Conservation (phyloP, 768 basidiomycete species). For the Rubroboletus pulcherrimus region DNA sequence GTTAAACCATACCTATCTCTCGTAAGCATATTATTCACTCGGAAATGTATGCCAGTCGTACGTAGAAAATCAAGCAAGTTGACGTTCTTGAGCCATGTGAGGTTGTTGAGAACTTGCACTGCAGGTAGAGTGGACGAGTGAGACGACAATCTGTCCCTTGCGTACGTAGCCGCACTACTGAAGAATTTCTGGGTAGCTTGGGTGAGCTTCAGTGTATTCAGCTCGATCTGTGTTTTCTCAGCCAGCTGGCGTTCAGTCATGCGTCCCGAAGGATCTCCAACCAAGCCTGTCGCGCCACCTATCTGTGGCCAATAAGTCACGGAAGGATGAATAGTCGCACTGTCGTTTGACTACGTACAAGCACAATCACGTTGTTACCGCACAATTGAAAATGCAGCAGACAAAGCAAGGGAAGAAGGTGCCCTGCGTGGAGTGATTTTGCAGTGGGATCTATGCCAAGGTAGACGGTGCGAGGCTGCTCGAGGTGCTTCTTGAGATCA, state of each 20-base stretch:
- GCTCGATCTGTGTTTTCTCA: slow-evolving; percentile 51
- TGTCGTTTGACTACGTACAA: slow-evolving; percentile 51
- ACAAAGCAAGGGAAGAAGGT: slow-evolving; percentile 83
- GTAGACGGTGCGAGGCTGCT: slow-evolving; percentile 57
- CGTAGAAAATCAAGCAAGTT: slow-evolving; percentile 82
- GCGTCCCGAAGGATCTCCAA: slow-evolving; percentile 95
- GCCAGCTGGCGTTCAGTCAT: slow-evolving; percentile 74
- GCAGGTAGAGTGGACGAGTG: slow-evolving; percentile 8
- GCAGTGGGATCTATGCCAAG: slow-evolving; percentile 94
- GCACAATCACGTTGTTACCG: slow-evolving; percentile 80
- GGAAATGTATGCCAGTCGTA: slow-evolving; percentile 70
- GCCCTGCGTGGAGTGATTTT: slow-evolving; percentile 85
- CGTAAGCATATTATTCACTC: slow-evolving; percentile 86
- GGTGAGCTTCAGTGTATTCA: slow-evolving; percentile 64
- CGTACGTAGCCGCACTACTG: slow-evolving; percentile 57
- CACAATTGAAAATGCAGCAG: slow-evolving; percentile 82
- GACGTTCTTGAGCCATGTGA: slow-evolving; percentile 75
- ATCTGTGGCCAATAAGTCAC: slow-evolving; percentile 50
- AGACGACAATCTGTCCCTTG: slow-evolving; percentile 33
- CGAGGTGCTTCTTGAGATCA: slow-evolving; percentile 37
- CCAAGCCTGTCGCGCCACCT: slow-evolving; percentile 93
- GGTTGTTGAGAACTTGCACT: slow-evolving; percentile 56
- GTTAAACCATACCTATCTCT: slow-evolving; percentile 69
- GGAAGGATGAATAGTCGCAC: not conserved
- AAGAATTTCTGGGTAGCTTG: slow-evolving; percentile 73